Evolutionary conservation across 352 stramenopile genomes (phyloP).

Genomic region (Pythium pyrilobum): DNA sequence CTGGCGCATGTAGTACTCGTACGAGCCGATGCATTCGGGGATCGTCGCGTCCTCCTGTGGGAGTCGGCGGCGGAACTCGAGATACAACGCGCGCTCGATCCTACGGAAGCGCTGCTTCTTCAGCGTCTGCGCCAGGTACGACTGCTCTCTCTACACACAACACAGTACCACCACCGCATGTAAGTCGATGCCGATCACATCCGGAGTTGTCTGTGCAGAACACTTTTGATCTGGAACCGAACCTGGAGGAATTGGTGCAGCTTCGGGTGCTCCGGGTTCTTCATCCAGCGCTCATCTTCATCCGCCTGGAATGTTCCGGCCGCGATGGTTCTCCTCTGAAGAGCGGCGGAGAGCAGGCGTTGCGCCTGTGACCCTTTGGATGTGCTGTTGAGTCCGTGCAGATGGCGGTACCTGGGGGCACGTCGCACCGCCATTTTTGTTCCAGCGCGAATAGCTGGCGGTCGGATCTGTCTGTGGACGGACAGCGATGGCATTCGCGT

Average conservation of each 20-base stretch:
- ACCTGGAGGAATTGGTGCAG: slow-evolving; percentile 64
- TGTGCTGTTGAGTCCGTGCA: not conserved
- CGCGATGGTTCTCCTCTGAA: not conserved
- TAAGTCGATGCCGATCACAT: too few species aligned
- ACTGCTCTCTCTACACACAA: slow-evolving; percentile 33
- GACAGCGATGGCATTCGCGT: too few species aligned
- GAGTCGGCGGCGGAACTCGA: slow-evolving; percentile 58
- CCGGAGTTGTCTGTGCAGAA: too few species aligned
- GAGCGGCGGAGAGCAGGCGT: too few species aligned
- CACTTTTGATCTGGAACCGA: not conserved
- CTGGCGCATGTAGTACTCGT: slow-evolving; percentile 73
- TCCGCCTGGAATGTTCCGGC: not conserved
- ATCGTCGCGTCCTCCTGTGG: slow-evolving; percentile 60
- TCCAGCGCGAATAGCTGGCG: too few species aligned
- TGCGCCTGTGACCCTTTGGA: not conserved
- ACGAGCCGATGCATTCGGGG: slow-evolving; percentile 69
- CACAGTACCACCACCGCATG: not conserved
- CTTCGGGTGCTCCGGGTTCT: slow-evolving; percentile 32
- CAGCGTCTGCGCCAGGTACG: slow-evolving; percentile 46
- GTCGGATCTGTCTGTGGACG: too few species aligned
- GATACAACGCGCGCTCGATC: slow-evolving; percentile 57
- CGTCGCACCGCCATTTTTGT: too few species aligned
- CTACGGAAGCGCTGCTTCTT: slow-evolving; percentile 47
- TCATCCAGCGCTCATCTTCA: slow-evolving; percentile 39
- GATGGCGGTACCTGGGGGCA: not conserved